phyloP scores from a whole-genome alignment of 495 filamentous ascomycete species.

The Penicillium dipodomyicola region DNA sequence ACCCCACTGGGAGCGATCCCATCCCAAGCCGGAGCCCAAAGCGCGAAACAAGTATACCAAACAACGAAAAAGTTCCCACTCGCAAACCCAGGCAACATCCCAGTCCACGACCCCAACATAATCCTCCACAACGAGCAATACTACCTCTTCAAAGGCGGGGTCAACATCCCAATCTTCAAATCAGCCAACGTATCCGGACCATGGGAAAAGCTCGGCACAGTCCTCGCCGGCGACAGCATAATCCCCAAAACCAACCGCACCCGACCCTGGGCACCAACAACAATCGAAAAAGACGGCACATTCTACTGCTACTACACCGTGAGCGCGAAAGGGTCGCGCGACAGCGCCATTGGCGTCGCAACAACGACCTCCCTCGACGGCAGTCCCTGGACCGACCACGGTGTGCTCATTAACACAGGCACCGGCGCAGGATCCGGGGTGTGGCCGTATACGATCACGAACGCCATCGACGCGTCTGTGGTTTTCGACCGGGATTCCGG shows the following conservation, averaged over 20 bases:
- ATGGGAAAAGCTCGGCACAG: conserved; percentile 41
- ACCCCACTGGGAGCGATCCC: conserved; percentile 14
- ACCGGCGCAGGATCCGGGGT: conserved; percentile 40
- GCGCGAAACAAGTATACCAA: conserved; percentile 25
- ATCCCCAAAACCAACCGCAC: conserved; percentile 37
- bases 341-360: conserved; percentile 70
- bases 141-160: conserved; percentile 42
- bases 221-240: conserved; percentile 36
- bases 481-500: conserved; percentile 45
- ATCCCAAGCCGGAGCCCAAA: conserved; percentile 10
- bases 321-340: conserved; percentile 58
- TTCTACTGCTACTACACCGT: conserved; percentile 77
- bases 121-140: conserved; percentile 31
- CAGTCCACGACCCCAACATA: conserved; percentile 43
- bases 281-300: conserved; percentile 49
- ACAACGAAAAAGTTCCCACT: conserved; percentile 33
- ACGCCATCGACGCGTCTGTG: conserved; percentile 71
- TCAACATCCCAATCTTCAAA: conserved; percentile 33
- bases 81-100: conserved; percentile 37
- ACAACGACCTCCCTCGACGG: conserved; percentile 56
- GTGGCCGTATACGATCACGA: conserved; percentile 54
- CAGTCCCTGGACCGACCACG: conserved; percentile 56
- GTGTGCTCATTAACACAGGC: conserved; percentile 43
- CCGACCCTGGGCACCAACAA: conserved; percentile 61
- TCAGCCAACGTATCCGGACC: conserved; percentile 39